Percentiles rank a stretch among this genome's conserved stretches.
phyloP scores from a whole-genome alignment of 2,329 filamentous ascomycete genomes.

The Fusarium nelsonii region DNA sequence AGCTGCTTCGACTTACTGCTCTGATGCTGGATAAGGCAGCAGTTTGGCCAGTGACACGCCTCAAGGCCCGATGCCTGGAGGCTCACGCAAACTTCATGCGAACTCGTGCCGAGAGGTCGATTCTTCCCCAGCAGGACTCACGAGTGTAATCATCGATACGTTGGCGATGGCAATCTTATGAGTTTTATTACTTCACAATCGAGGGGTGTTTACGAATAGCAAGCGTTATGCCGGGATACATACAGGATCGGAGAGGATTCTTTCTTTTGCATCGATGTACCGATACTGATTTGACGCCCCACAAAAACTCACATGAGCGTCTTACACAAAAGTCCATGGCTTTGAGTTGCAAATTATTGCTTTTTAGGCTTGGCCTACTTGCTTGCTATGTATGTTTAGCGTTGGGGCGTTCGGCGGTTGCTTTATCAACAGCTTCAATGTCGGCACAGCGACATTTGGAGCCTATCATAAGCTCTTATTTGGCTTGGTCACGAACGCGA shows the following conservation, averaged over 20 bases:
- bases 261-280: conserved; percentile 6
- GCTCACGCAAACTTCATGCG: conserved; percentile 66
- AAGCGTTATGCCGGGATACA: not conserved
- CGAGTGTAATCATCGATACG: conserved; percentile 16
- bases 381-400: conserved; percentile 33
- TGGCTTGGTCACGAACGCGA: conserved; percentile 4
- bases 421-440: conserved; percentile 6
- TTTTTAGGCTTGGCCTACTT: conserved; percentile 11
- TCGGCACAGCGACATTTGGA: conserved; percentile 9
- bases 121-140: conserved; percentile 55
- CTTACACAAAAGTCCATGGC: conserved; percentile 32
- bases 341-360: conserved; percentile 21
- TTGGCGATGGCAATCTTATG: not conserved
- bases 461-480: conserved; percentile 1
- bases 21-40: conserved; percentile 89
- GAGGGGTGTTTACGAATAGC: conserved; percentile 1
- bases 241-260: conserved; percentile 1
- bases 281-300: conserved; percentile 6
- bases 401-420: conserved; percentile 36
- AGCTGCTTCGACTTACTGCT: conserved; percentile 85
- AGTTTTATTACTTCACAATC: not conserved
- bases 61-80: conserved; percentile 68
- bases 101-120: conserved; percentile 65
- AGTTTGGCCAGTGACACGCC: conserved; percentile 81
- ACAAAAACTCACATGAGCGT: conserved; percentile 4